Conservation (phyloP, 2,329 filamentous ascomycete species). For the Calonectria pseudoreteaudii region DNA sequence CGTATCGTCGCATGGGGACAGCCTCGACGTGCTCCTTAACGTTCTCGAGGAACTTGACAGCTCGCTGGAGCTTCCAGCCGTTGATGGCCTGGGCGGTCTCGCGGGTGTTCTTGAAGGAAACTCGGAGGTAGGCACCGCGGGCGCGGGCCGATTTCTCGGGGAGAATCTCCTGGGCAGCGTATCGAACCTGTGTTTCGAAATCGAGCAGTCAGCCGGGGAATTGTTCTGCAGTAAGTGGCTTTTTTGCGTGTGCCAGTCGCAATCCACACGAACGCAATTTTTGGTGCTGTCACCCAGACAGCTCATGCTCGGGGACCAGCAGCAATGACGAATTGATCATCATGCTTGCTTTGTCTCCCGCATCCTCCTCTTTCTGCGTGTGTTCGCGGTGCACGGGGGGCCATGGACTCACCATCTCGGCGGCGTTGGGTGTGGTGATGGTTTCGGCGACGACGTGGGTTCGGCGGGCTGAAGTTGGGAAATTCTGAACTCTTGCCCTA, state of each 20-base stretch:
- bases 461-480: constrained; percentile 59
- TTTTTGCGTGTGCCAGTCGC: background rate
- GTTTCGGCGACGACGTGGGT: constrained; percentile 64
- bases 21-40: constrained; percentile 97
- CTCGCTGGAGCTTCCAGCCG: constrained; percentile 97
- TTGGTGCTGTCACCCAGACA: background rate
- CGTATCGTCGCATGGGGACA: constrained; percentile 97
- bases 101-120: constrained; percentile 99
- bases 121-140: constrained; percentile 98
- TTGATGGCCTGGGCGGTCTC: constrained; percentile 99
- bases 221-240: constrained; percentile 3
- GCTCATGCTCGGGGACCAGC: background rate
- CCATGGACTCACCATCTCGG: constrained; percentile 67
- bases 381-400: constrained; percentile 36
- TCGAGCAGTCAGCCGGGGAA: constrained; percentile 40
- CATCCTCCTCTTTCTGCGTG: constrained; percentile 35
- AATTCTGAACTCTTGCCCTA: constrained; percentile 61
- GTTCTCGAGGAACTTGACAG: constrained; percentile 97
- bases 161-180: constrained; percentile 91
- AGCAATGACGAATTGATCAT: constrained; percentile 12
- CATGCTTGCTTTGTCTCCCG: background rate
- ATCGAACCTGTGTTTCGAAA: constrained; percentile 77
- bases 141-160: constrained; percentile 95
- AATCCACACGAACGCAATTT: constrained; percentile 4
- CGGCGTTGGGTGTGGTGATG: constrained; percentile 64